Percentiles rank a stretch among this genome's conserved stretches.
These are phyloP conservation scores for Wickerhamiella parazyma DNA, from an alignment of 805 yeast genomes.

Conservation along the genomic window DNA sequence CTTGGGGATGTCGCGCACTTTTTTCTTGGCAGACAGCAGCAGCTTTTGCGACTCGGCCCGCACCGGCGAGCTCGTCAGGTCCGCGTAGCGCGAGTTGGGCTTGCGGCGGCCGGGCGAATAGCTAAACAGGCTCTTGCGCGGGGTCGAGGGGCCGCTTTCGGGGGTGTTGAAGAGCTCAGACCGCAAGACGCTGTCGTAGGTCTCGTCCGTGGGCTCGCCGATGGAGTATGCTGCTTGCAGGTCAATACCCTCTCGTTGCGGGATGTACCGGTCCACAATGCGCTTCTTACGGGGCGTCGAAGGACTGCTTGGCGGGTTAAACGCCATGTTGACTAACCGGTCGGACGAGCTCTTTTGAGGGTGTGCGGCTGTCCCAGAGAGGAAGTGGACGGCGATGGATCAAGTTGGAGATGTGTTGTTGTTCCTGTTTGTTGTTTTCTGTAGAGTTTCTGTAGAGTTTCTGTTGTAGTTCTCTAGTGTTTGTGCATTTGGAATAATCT, in stretches of 20 bases:
- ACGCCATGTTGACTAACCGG: background rate
- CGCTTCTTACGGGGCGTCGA: slow-evolving; percentile 17
- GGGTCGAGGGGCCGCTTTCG: slow-evolving; percentile 11
- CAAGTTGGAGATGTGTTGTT: too few relatives aligned
- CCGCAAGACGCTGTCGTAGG: slow-evolving; percentile 72
- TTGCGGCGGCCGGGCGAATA: slow-evolving; percentile 15
- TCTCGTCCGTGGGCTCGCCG: slow-evolving; percentile 34
- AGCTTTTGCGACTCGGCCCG: slow-evolving; percentile 75
- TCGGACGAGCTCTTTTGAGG: too few relatives aligned
- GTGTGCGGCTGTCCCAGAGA: too few relatives aligned
- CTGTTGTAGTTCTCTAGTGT: too few relatives aligned
- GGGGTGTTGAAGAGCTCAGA: slow-evolving; percentile 82
- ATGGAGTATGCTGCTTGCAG: slow-evolving; percentile 71
- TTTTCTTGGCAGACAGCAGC: slow-evolving; percentile 69
- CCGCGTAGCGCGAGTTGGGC: slow-evolving; percentile 17
- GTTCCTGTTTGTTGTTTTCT: too few relatives aligned
- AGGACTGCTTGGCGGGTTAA: slow-evolving; percentile 10
- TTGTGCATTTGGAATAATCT: too few relatives aligned
- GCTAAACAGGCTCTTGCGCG: slow-evolving; percentile 15
- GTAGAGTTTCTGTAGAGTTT: too few relatives aligned
- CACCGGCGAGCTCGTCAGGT: slow-evolving; percentile 23
- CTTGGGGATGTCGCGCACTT: slow-evolving; percentile 61
- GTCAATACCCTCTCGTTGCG: slow-evolving; percentile 74
- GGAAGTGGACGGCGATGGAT: too few relatives aligned
- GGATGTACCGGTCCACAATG: slow-evolving; percentile 61